A percentile compares a stretch with the other conserved stretches of the same genome.
Conservation (phyloP, 345 rosid genomes). For the Kandelia obovata region DNA sequence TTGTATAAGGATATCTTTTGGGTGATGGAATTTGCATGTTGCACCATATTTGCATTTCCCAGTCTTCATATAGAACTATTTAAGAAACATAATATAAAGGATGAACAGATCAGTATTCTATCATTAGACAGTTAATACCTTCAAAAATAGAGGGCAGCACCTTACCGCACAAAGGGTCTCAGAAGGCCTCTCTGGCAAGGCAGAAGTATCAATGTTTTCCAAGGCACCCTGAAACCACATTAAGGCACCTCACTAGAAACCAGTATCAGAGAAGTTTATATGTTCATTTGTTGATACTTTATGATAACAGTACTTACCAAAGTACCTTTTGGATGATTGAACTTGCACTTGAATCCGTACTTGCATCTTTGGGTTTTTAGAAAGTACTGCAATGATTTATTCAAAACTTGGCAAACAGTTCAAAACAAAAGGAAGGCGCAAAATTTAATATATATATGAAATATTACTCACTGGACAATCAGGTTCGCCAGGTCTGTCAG, state of each 20-base stretch:
- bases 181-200: constrained; percentile 78
- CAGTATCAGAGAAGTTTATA: background rate
- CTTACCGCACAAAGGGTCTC: constrained; percentile 85
- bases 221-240: constrained; percentile 47
- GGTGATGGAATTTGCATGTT: constrained; percentile 92
- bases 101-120: constrained; percentile 15
- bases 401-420: background rate
- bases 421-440: no score
- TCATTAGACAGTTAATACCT: background rate
- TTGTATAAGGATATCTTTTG: constrained; percentile 67
- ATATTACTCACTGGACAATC: constrained; percentile 84
- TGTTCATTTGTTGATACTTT: background rate
- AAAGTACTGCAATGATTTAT: constrained; percentile 56
- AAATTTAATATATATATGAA: background rate
- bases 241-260: constrained; percentile 20
- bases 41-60: constrained; percentile 89
- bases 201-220: constrained; percentile 38
- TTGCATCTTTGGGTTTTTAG: constrained; percentile 91
- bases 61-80: constrained; percentile 87
- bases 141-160: constrained; percentile 14
- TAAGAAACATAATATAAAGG: constrained; percentile 20
- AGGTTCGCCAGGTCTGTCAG: constrained; percentile 83
- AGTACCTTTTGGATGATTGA: constrained; percentile 80
- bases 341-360: constrained; percentile 84
- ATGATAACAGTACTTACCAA: constrained; percentile 39